Base-by-base conservation (phyloP, 176 grass and related monocot species). In the Aechmea fasciata region DNA sequence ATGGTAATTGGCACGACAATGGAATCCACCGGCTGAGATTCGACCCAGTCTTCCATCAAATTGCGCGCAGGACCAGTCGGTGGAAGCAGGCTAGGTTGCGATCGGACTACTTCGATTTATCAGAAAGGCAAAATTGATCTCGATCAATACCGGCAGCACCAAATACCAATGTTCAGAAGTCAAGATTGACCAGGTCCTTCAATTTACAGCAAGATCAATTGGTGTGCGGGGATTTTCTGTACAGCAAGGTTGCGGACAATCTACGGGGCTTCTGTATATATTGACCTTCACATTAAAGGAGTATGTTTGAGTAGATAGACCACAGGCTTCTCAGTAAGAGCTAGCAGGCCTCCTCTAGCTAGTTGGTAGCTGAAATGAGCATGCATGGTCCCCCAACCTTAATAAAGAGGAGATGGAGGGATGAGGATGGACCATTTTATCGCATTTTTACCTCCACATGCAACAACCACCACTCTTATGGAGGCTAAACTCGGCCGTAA, bases 301-400 rank as follows among this genome's bases (percentile, higher is more conserved):
- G 51, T 63, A 18, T 18, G 50, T 74, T 41, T 41, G 70, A 55
- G 64, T 73, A 51, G 78, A 69, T 81, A 74, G 78, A 64, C 51
- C 47, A 61, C 64, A 81, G 71, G 78, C 51, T 66, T 81, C 70
- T 81, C 19, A 81, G 78, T 74, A 69, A 57, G 20, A 33, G 14
- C n/a, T n/a, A n/a, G n/a, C 50, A 77, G 68, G 69, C 68, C 77
- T 79, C 7, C 17, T 63, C 48, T 18, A 51, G 74, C 25, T 65
- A n/a, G n/a, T n/a, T n/a, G n/a, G 25, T 67, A 28, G 51, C 13
- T 9, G 26, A 81, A 19, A 74, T 50, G 67, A 74, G 78, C 17
- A 73, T 74, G 78, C 17, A 73, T 74, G 78, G 78, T 81, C 78
- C 64, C 65, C 78, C 50, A 47, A 57, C 66, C 12, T 20, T 68